Base-by-base conservation (phyloP, 768 basidiomycete genomes). In the Lactarius hatsudake region DNA sequence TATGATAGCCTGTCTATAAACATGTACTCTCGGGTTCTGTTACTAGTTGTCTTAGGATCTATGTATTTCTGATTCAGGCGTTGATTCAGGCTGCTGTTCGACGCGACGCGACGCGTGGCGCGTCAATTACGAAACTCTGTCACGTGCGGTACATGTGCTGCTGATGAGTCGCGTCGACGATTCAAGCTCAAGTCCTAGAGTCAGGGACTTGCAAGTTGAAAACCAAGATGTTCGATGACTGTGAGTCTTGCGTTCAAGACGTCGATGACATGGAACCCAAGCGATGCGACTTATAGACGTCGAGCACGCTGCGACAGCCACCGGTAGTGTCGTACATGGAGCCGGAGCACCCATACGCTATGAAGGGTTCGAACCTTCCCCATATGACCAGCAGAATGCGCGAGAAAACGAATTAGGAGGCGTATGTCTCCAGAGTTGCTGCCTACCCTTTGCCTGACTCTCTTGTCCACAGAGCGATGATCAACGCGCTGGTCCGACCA, bases 351-450 rank as follows among this genome's bases (percentile, higher is more conserved):
- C 84, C 34, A 77, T 95, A 28, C 86, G 90, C 63, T 95, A 90
- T 72, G 91, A 96, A 74, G 95, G 94, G 12, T 98, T 94, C 73
- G 95, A 98, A 76, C 86, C 85, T 26, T 87, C 87, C 23, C 84
- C 87, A 1, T 82, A 83, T 64, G 84, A 83, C 53, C 76, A 76
- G 65, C 81, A 84, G 73, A 85, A 87, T 75, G 72, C 76, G 67
- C 76, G 79, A 67, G 79, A 80, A 63, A 82, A 80, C 43, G 78
- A 79, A 51, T 73, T 79, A 42, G 62, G 62, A 17, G 68, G 70
- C 55, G 65, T 68, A 43, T 54, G 63, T 62, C 68, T 59, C 43
- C 20, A 38, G 38, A 36, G 6, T 45, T 23, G 13, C 23, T 10
- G 18, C 60, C 45, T 68, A 70, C 43, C 69, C 34, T 38, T 60